A percentile compares a stretch with the other conserved stretches of the same genome.
Evolutionary conservation across 139 green algal genomes (phyloP).

Genomic region (Limnomonas spitsbergensis): DNA sequence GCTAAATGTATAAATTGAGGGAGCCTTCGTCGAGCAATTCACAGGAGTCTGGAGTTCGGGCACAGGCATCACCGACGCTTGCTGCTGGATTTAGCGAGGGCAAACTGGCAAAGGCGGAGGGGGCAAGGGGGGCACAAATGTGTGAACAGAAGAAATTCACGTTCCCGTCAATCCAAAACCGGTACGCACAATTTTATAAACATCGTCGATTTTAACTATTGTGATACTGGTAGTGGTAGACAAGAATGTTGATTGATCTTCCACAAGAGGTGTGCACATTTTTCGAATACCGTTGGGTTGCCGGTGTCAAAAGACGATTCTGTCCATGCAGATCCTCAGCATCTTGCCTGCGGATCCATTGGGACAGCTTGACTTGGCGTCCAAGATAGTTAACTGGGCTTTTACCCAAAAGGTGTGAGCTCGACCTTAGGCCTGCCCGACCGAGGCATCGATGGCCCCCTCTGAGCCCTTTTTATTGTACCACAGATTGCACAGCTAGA

Average conservation of each 20-base stretch:
- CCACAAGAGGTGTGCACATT: background rate
- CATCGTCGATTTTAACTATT: background rate
- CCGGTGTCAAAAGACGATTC: background rate
- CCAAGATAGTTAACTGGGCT: constrained; percentile 39
- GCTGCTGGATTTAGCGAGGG: too few species aligned
- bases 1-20: too few species aligned
- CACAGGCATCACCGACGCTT: too few species aligned
- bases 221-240: background rate
- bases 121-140: too few species aligned
- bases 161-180: background rate
- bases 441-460: background rate
- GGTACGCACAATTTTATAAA: background rate
- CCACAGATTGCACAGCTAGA: constrained; percentile 45
- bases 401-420: constrained; percentile 32
- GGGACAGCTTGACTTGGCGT: constrained; percentile 41
- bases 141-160: background rate
- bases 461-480: background rate
- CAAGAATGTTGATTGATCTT: background rate
- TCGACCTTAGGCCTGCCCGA: background rate
- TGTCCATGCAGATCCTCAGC: constrained; percentile 25
- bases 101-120: too few species aligned
- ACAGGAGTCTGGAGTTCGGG: too few species aligned
- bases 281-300: background rate
- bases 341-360: constrained; percentile 39
- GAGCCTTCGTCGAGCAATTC: too few species aligned